These are phyloP conservation scores for Cajanus cajan DNA, from an alignment of 306 rosid genomes.

Conservation along the genomic window DNA sequence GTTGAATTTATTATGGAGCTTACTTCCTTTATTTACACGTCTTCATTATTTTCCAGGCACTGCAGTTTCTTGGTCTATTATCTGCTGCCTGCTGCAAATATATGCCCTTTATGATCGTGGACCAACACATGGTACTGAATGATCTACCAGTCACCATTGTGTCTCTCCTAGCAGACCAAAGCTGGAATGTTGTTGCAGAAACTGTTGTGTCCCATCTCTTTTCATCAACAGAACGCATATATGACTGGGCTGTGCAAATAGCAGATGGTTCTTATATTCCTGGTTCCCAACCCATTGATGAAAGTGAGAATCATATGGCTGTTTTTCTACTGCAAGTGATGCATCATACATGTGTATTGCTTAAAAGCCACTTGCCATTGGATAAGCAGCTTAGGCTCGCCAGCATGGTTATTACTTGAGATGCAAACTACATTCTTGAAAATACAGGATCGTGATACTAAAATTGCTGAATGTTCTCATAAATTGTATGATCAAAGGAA, in stretches of 20 bases:
- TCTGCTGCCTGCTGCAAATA: constrained; percentile 83
- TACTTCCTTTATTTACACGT: background rate
- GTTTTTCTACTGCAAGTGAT: constrained; percentile 47
- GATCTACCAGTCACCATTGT: constrained; percentile 79
- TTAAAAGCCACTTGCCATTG: constrained; percentile 69
- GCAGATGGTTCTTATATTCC: constrained; percentile 33
- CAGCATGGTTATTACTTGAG: constrained; percentile 51
- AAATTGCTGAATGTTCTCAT: background rate
- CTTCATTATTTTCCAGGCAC: constrained; percentile 50
- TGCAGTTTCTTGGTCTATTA: constrained; percentile 71
- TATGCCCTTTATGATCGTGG: constrained; percentile 76
- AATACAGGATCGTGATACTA: background rate
- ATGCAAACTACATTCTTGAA: background rate
- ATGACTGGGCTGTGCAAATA: constrained; percentile 40
- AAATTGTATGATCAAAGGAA: constrained; percentile 19
- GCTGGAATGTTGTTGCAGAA: constrained; percentile 63
- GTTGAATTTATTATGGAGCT: constrained; percentile 14
- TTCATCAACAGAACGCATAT: constrained; percentile 69
- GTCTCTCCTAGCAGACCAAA: constrained; percentile 59
- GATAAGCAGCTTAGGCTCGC: constrained; percentile 82
- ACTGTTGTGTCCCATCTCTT: constrained; percentile 53
- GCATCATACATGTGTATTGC: constrained; percentile 60
- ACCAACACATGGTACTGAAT: constrained; percentile 54
- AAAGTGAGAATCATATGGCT: constrained; percentile 61
- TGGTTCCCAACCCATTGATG: constrained; percentile 62